Evolutionary conservation across 805 yeast species (phyloP), one percentile per base, ranked within the genome.

Genomic region (Ogataea wickerhamii): DNA sequence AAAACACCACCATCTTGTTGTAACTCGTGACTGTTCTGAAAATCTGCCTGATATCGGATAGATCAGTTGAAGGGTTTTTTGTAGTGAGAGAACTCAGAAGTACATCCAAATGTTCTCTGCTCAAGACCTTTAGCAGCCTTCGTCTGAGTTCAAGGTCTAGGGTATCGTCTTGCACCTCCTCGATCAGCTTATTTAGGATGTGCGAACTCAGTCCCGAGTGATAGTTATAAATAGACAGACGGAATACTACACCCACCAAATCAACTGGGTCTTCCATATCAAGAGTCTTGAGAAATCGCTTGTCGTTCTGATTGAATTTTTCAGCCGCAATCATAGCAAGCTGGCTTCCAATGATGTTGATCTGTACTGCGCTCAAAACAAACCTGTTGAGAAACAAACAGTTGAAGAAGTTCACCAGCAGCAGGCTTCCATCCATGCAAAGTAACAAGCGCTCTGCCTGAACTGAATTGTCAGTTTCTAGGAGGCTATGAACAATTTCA

Each of bases 51-150:
- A 51, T 18, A 20, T 47, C 37, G 3, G 17, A 6, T 4, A 16
- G 11, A 25, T 47, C 52, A 2, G 35, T 18, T 12, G 25, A 16
- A 1, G 47, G 45, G 32, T 45, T 34, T 26, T 49, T 48, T 10
- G 51, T 33, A 12, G 38, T 19, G 11, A 42, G 34, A 13, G 34
- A 11, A 17, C 48, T 44, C 6, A 55, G 27, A 14, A 47, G 32
- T 6, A 25, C n/a, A 5, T 29, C 28, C n/a, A 51, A 16, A 19
- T 39, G 39, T 2, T 26, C 12, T 12, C 14, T 16, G 20, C 29
- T 40, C 12, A 44, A 16, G 1, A 48, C n/a, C 7, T 16, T 28
- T 7, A 28, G 6, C 4, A 29, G 26, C 14, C 21, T 36, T 8
- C 13, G 20, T 20, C 21, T 13, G 11, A 36, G 20, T 0, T 20